Conservation (phyloP, 805 yeast genomes). For the Starmerella geochares region DNA sequence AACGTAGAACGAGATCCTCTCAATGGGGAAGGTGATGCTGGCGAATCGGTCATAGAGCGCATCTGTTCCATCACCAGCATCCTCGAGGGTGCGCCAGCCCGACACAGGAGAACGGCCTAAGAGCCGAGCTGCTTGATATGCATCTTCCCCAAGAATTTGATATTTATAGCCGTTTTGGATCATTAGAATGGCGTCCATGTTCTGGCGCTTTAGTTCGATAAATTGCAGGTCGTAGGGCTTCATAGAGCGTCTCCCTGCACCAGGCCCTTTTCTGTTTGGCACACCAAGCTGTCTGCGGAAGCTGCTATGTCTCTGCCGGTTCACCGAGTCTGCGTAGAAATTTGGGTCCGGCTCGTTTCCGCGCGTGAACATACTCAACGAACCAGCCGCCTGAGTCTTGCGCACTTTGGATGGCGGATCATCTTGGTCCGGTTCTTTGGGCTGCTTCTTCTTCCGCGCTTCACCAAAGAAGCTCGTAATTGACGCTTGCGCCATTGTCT, state of each 20-base stretch:
- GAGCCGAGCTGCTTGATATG: slow-evolving; percentile 53
- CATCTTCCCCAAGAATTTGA: slow-evolving; percentile 79
- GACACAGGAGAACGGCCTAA: slow-evolving; percentile 50
- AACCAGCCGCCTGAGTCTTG: neutral
- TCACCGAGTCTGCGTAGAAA: neutral
- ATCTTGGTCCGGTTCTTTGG: neutral
- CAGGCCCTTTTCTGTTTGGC: neutral
- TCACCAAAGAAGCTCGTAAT: slow-evolving; percentile 17
- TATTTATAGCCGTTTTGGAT: slow-evolving; percentile 89
- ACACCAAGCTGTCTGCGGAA: slow-evolving; percentile 5
- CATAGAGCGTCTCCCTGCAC: slow-evolving; percentile 30
- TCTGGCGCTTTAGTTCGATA: slow-evolving; percentile 47
- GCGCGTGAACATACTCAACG: neutral
- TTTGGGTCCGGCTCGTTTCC: slow-evolving; percentile 2
- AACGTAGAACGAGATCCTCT: slow-evolving; percentile 61
- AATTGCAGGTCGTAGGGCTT: slow-evolving; percentile 80
- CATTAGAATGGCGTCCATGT: slow-evolving; percentile 62
- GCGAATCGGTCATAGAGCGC: slow-evolving; percentile 51
- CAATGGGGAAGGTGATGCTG: slow-evolving; percentile 76
- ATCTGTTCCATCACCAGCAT: slow-evolving; percentile 40
- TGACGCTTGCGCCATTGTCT: slow-evolving; percentile 16
- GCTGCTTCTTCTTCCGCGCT: neutral
- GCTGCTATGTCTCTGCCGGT: slow-evolving; percentile 4
- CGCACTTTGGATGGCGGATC: neutral
- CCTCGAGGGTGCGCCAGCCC: slow-evolving; percentile 50